Conservation (phyloP, 345 rosid species). For the Pistacia atlantica region DNA sequence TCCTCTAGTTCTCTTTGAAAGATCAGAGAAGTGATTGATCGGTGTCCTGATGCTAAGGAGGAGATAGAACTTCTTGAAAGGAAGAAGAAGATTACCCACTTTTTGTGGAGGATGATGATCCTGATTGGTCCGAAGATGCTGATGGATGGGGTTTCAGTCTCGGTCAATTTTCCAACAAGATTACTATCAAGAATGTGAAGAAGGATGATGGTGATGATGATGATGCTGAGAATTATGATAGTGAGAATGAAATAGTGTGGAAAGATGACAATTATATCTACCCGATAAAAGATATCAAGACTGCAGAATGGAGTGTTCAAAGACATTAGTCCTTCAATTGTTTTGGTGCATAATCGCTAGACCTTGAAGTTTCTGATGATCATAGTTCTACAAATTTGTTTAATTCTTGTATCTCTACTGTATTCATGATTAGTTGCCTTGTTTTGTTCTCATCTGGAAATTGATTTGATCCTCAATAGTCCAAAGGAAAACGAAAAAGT, state of each 20-base stretch:
- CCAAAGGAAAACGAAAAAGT: no score
- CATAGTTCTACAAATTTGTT: no score
- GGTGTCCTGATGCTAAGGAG: constrained; percentile 54
- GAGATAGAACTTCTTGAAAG: constrained; percentile 55
- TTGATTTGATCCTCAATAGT: no score
- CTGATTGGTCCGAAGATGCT: constrained; percentile 69
- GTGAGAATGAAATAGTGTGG: constrained; percentile 86
- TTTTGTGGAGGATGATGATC: constrained; percentile 85
- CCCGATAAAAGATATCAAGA: constrained; percentile 77
- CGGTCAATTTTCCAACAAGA: no score
- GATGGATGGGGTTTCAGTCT: no score
- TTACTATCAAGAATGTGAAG: constrained; percentile 27
- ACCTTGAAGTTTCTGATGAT: no score
- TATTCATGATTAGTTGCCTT: no score
- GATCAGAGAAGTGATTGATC: constrained; percentile 66
- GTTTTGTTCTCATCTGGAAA: no score
- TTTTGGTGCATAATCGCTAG: constrained; percentile 77
- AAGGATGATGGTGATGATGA: background rate
- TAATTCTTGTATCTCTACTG: no score
- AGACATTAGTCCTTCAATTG: constrained; percentile 84
- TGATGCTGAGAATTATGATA: constrained; percentile 56
- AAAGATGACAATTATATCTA: constrained; percentile 88
- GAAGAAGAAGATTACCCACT: constrained; percentile 80
- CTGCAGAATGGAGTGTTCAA: constrained; percentile 85
- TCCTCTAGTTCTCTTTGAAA: background rate